Evolutionary conservation across 2,329 filamentous ascomycete species (phyloP), one percentile per base, ranked within the genome.

Genomic region (Claviceps pusilla): DNA sequence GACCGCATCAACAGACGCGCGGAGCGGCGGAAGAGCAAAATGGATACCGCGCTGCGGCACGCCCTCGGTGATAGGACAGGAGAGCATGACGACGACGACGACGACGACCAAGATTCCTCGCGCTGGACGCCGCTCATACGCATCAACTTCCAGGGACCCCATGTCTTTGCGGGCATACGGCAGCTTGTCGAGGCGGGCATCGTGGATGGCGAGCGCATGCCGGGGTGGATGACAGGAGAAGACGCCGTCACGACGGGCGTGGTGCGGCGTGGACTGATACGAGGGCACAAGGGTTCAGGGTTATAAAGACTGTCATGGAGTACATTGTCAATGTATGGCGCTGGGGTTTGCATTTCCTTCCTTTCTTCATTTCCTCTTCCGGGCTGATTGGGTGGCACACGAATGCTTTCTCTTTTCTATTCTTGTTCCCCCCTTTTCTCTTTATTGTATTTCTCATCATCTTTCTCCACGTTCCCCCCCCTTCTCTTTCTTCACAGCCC

Each of bases 171-270:
- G 0, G 89, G 89, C 0, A 75, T 95, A 29, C 77, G 87, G 50
- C 81, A 85, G 62, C 74, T 95, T 37, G 85, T 91, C 0, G 88
- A 94, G 66, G 71, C 79, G 16, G 88, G 87, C 0, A 75, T 87
- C 51, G 73, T 95, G 31, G 82, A 94, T 64, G 84, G 87, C 1
- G 77, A 83, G 62, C 79, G 74, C 54, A 90, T 94, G 85, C 89
- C 89, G 0, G 86, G 86, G 0, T 95, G 89, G 88, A 84, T 95
- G 83, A 93, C 88, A 1, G 89, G 89, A 2, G 89, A 95, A 63
- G 86, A 89, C 48, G 86, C 83, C 0, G 82, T 93, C 5, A 93
- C 86, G 53, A 75, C 83, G 42, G 86, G 87, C 0, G 76, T 80
- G 33, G 80, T 94, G 4, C 77, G 75, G 58, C 68, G 80, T 56